Percentiles rank a stretch among this genome's conserved stretches.
These are phyloP conservation scores for Trichoderma harzianum DNA, from an alignment of 2,329 filamentous ascomycete species.

Conservation along the genomic window DNA sequence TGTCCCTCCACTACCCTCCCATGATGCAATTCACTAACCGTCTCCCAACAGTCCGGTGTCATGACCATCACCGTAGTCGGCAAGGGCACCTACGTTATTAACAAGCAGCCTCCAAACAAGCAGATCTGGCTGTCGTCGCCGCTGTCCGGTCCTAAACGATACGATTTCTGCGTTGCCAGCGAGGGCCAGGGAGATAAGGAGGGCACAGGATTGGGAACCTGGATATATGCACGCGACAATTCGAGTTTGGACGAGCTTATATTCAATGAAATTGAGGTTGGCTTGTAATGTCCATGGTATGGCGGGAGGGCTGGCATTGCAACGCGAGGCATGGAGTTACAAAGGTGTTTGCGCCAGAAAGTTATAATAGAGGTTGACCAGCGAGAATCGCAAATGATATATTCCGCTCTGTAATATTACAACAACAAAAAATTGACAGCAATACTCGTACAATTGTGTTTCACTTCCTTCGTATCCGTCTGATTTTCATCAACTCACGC, in stretches of 20 bases:
- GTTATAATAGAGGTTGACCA: conserved; percentile 2
- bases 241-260: conserved; percentile 70
- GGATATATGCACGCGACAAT: conserved; percentile 88
- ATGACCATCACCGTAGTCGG: conserved; percentile 69
- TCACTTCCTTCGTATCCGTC: not conserved
- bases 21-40: conserved; percentile 1
- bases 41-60: conserved; percentile 67
- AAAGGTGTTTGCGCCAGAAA: not conserved
- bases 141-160: conserved; percentile 86
- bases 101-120: conserved; percentile 98
- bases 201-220: conserved; percentile 68
- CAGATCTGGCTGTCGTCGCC: conserved; percentile 96
- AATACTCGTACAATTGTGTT: not conserved
- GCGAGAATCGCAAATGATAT: not conserved
- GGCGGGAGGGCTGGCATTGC: not conserved
- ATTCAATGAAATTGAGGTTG: conserved; percentile 70
- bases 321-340: not conserved
- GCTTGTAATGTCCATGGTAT: conserved; percentile 37
- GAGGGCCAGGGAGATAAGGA: conserved; percentile 74
- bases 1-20: not conserved
- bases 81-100: conserved; percentile 84
- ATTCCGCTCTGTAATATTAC: conserved; percentile 7
- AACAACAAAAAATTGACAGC: not conserved
- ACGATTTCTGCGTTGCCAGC: conserved; percentile 76
- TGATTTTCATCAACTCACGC: not conserved